Percentiles rank a stretch among this genome's conserved stretches.
Evolutionary conservation across 345 rosid genomes (phyloP).

Genomic region (Stellera chamaejasme): DNA sequence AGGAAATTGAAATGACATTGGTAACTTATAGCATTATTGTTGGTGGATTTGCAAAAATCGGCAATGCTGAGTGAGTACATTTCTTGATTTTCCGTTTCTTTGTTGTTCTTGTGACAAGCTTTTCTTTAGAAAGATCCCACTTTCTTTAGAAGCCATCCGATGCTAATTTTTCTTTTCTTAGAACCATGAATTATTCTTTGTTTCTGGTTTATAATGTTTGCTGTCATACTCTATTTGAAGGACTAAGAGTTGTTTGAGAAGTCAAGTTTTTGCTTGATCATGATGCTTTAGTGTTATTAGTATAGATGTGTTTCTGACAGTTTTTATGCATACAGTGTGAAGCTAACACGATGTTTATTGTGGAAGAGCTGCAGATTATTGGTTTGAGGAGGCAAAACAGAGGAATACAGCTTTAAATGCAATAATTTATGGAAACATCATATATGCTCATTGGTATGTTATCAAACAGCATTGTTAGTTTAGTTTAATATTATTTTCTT

Average conservation of each 20-base stretch:
- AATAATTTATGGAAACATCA: slow-evolving; percentile 82
- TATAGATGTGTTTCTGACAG: background rate
- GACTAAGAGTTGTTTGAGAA: no score
- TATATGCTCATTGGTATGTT: slow-evolving; percentile 82
- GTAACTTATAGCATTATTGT: slow-evolving; percentile 81
- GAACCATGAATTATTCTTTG: no score
- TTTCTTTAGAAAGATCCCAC: no score
- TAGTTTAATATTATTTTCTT: background rate
- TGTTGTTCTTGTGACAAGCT: background rate
- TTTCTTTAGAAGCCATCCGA: no score
- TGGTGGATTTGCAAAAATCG: slow-evolving; percentile 77
- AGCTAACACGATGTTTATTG: slow-evolving; percentile 39
- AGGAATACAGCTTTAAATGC: slow-evolving; percentile 53
- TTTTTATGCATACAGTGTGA: background rate
- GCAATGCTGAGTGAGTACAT: slow-evolving; percentile 72
- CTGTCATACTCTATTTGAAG: no score
- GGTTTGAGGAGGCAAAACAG: slow-evolving; percentile 81
- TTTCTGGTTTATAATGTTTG: no score
- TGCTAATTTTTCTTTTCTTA: no score
- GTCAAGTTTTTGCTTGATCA: no score
- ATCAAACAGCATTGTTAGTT: background rate
- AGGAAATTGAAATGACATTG: slow-evolving; percentile 77
- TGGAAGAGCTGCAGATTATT: slow-evolving; percentile 95
- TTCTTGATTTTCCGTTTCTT: slow-evolving; percentile 7
- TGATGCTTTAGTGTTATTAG: no score